Evolutionary conservation across 345 rosid species (phyloP), one percentile per base, ranked within the genome.

Genomic region (Draba incana): DNA sequence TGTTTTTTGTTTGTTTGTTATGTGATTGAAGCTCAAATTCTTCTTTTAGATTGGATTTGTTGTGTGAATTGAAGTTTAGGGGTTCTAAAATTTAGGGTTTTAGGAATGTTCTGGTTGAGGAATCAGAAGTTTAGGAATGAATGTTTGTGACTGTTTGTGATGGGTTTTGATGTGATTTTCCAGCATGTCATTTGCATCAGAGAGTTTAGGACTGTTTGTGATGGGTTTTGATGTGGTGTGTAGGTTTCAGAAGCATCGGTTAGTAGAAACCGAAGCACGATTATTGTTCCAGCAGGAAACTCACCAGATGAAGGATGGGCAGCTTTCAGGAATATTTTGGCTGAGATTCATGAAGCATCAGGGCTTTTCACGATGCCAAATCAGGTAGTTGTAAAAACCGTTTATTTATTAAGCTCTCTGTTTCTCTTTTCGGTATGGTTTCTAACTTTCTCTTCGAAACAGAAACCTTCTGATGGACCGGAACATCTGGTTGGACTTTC

Each of bases 161-260:
- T 53, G 57, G 25, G 63, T 12, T 27, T 43, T n/a, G 37, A 42
- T 35, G 39, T 8, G 39, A n/a, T n/a, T n/a, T n/a, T n/a, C n/a
- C n/a, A n/a, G n/a, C n/a, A n/a, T n/a, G n/a, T n/a, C n/a, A n/a
- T n/a, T n/a, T n/a, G n/a, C n/a, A n/a, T n/a, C n/a, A n/a, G 20
- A 20, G 20, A 20, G 20, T 20, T 20, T 20, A 20, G 20, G 20
- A 20, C 20, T 20, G 20, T 20, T 20, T 20, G 9, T 62, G n/a
- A 60, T 53, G 57, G 25, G 63, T 12, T 27, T 43, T n/a, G 37
- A 42, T 35, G 39, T 8, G 39, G 39, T 35, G 54, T 23, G 8
- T 74, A 94, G 99, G 95, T 94, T 14, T 90, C 97, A 47, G 99
- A 94, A 84, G 97, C 99, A 77, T 91, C 97, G 27, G 88, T 91